A percentile compares a stretch with the other conserved stretches of the same genome.
Evolutionary conservation across 1,284 basidiomycete species (phyloP).

Genomic region (Puccinia hordei): DNA sequence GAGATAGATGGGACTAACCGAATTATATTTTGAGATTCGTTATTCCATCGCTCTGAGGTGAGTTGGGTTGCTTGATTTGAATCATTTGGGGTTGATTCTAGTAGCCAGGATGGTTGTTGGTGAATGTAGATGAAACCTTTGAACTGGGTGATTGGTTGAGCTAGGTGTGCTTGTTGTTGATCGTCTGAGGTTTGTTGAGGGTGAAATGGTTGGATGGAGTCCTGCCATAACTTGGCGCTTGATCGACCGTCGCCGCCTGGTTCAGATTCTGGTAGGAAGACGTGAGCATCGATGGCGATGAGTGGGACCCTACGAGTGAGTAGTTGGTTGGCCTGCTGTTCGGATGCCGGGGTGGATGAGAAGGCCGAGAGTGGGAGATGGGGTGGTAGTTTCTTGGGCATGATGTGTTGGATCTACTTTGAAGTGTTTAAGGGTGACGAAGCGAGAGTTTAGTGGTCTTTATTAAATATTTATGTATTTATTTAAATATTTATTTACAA

Average conservation of each 20-base stretch:
- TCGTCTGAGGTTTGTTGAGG: background rate
- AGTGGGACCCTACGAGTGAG: conserved; percentile 20
- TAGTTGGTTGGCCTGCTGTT: background rate
- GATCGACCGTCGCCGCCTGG: background rate
- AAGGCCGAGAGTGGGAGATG: conserved; percentile 33
- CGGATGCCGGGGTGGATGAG: conserved; percentile 26
- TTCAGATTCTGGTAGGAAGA: background rate
- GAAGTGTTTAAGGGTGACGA: too few species aligned
- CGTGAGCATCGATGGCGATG: conserved; percentile 42
- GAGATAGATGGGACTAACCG: background rate
- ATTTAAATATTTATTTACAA: too few species aligned
- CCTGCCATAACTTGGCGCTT: conserved; percentile 8
- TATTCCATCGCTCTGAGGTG: background rate
- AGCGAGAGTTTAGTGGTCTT: too few species aligned
- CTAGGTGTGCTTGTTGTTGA: background rate
- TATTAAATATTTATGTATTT: too few species aligned
- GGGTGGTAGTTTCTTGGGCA: conserved; percentile 44
- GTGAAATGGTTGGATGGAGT: conserved; percentile 10
- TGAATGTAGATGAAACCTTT: conserved; percentile 24
- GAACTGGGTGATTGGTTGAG: background rate
- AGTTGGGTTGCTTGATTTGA: background rate
- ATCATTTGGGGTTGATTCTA: background rate
- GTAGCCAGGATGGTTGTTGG: conserved; percentile 5
- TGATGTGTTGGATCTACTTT: background rate
- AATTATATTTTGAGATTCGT: conserved; percentile 5